phyloP scores from a whole-genome alignment of 768 basidiomycete genomes.

The Tulasnella sp. region DNA sequence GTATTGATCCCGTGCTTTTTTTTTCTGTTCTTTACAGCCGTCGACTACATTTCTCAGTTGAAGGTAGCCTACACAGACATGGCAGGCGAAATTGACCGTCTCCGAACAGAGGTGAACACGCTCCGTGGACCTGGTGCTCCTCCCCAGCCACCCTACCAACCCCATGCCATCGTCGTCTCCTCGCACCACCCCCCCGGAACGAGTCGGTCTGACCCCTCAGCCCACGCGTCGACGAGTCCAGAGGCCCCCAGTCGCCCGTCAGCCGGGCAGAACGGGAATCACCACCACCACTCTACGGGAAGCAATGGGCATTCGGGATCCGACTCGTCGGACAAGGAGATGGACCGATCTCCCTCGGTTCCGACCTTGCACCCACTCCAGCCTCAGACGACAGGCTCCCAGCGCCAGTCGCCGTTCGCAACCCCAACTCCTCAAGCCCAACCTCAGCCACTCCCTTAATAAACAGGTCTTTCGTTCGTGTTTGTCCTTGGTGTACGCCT shows the following conservation, averaged over 20 bases:
- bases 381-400: not conserved
- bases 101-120: slow-evolving; percentile 13
- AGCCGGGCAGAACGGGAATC: not conserved
- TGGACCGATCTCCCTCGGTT: slow-evolving; percentile 17
- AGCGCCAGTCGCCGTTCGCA: slow-evolving; percentile 5
- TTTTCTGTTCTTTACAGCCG: slow-evolving; percentile 53
- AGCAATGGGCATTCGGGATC: not conserved
- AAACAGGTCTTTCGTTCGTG: not conserved
- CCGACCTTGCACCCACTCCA: slow-evolving; percentile 5
- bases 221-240: not conserved
- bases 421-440: slow-evolving; percentile 13
- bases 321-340: slow-evolving; percentile 1
- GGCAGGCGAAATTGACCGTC: slow-evolving; percentile 23
- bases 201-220: not conserved
- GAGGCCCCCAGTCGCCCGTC: not conserved
- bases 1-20: slow-evolving; percentile 24
- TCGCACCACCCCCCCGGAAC: not conserved
- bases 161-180: not conserved
- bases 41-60: slow-evolving; percentile 78
- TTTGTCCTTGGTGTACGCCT: not conserved
- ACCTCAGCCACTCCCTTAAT: slow-evolving; percentile 10
- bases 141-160: slow-evolving; percentile 9
- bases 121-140: slow-evolving; percentile 10
- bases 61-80: slow-evolving; percentile 42
- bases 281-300: not conserved